A percentile compares a stretch with the other conserved stretches of the same genome.
Evolutionary conservation across 2,329 filamentous ascomycete species (phyloP).

Genomic region (Trichoderma sp.): DNA sequence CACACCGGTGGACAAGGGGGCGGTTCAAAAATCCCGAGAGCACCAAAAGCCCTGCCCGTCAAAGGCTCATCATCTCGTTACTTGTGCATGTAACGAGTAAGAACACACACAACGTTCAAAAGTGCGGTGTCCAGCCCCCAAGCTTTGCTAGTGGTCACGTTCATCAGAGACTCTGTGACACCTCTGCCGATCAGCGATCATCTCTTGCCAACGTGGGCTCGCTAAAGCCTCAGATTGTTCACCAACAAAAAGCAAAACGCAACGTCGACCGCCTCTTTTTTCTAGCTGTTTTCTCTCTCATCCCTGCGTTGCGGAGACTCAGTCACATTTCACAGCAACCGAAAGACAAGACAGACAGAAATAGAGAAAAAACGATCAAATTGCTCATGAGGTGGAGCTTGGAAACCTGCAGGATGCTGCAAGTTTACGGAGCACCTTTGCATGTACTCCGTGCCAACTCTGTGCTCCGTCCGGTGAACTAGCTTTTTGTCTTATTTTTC

Average conservation of each 20-base stretch:
- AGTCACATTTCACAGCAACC: background rate
- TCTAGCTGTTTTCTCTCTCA: background rate
- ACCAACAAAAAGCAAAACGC: background rate
- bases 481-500: background rate
- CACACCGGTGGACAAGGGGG: background rate
- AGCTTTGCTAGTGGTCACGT: constrained; percentile 3
- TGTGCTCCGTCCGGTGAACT: background rate
- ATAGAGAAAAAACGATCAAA: background rate
- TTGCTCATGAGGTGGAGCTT: constrained; percentile 1
- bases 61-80: background rate
- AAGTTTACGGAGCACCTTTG: background rate
- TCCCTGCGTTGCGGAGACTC: background rate
- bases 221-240: constrained; percentile 4
- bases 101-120: background rate
- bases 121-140: background rate
- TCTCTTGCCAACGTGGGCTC: constrained; percentile 15
- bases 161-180: background rate
- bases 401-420: constrained; percentile 6
- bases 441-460: background rate
- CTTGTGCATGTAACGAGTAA: background rate
- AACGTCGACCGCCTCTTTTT: background rate
- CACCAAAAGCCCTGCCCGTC: background rate
- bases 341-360: background rate
- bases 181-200: constrained; percentile 17
- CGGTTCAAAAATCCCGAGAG: background rate